Evolutionary conservation across 345 rosid genomes (phyloP), one percentile per base, ranked within the genome.

Genomic region (Ceriops zippeliana): DNA sequence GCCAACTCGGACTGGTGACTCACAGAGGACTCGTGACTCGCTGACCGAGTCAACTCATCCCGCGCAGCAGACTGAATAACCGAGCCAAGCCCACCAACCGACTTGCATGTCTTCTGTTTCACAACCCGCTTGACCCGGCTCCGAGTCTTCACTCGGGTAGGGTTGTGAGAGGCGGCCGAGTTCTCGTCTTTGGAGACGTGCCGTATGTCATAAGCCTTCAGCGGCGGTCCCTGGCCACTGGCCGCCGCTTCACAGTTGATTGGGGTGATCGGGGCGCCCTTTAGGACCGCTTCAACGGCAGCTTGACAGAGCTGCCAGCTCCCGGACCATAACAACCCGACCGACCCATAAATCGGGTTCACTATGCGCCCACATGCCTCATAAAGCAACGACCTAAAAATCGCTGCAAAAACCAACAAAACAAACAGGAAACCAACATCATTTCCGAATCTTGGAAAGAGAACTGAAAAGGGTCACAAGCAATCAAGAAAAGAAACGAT

Each of bases 351-450:
- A 34, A 96, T 92, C 49, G 99, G 99, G 81, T 96, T 90, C 76
- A 96, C 90, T 26, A 96, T 89, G 75, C 99, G 78, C 21, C 99
- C 99, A 42, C 99, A 96, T 20, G 99, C 99, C 83, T 96, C 99
- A 58, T 92, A 92, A 38, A 96, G 72, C 87, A 96, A 83, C 4
- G 99, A 96, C 78, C 98, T 83, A 76, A 92, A 96, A 70, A 96
- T 87, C 22, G 88, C 98, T 96, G 92, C 26, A 72, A 51, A 30
- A 3, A 11, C 49, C 16, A 4, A 42, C 30, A 27, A 22, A 56
- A 56, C 30, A 56, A 56, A 56, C 49, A 3, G 16, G 49, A 42
- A 28, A 34, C 21, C 30, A 28, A n/a, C 24, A 32, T 17, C 34
- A 28, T 22, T 34, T 24, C 24, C 59, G 2, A 34, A 22, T 11